Conservation (phyloP, 257 asterid genomes). For the Nyctanthes arbortristis region DNA sequence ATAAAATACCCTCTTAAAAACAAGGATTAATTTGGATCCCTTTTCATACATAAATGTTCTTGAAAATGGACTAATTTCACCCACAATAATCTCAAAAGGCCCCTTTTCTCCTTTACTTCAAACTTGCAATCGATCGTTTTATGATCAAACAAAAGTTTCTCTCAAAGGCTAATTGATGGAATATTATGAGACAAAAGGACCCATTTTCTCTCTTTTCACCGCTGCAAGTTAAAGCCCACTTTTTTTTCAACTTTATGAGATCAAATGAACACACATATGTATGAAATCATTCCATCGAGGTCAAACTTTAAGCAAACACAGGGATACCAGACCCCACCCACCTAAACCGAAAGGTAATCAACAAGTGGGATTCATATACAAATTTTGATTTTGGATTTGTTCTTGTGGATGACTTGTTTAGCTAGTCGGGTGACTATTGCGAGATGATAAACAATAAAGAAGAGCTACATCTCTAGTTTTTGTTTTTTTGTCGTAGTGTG, state of each 20-base stretch:
- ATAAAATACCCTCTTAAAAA: too few species aligned
- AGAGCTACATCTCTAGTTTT: too few species aligned
- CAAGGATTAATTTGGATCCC: too few species aligned
- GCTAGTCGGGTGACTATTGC: too few species aligned
- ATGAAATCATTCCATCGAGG: constrained; percentile 42
- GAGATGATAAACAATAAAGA: too few species aligned
- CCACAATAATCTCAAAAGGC: constrained; percentile 21
- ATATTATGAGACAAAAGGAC: constrained; percentile 51
- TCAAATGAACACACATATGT: constrained; percentile 8
- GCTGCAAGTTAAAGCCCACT: constrained; percentile 57
- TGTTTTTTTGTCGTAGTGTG: too few species aligned
- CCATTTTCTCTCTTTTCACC: constrained; percentile 57
- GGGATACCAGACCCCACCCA: constrained; percentile 22
- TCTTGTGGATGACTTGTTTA: too few species aligned
- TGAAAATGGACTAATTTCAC: constrained; percentile 4
- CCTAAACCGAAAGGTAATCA: not conserved
- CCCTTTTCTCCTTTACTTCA: constrained; percentile 34
- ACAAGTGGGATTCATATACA: not conserved
- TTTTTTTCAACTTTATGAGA: constrained; percentile 33
- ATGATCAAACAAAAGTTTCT: constrained; percentile 45
- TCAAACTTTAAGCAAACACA: constrained; percentile 53
- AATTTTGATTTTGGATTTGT: not conserved
- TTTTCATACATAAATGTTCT: too few species aligned
- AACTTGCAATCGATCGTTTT: constrained; percentile 37
- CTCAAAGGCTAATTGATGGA: constrained; percentile 53